Base-by-base conservation (phyloP, 169 alveolate species). In the Eimeria zaria region DNA sequence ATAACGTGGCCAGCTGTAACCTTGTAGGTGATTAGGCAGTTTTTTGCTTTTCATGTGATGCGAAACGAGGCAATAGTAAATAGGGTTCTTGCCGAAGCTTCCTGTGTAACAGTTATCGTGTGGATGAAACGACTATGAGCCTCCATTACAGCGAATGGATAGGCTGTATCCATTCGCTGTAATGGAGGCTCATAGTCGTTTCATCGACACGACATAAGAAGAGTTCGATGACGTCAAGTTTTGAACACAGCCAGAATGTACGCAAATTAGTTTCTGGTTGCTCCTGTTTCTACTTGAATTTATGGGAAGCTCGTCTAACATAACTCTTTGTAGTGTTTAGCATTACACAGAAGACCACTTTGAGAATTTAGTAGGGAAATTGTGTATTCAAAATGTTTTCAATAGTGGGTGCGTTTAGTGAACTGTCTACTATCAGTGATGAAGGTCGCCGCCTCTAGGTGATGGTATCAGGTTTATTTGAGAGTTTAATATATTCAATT, bases 181-280 rank as follows among this genome's bases (percentile, higher is more conserved):
- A n/a, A n/a, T n/a, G n/a, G n/a, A n/a, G n/a, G n/a, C n/a, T n/a
- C n/a, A n/a, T n/a, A n/a, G n/a, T n/a, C n/a, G n/a, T n/a, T n/a
- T n/a, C n/a, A n/a, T n/a, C n/a, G n/a, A n/a, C n/a, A n/a, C n/a
- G n/a, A n/a, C n/a, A n/a, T 11, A 9, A 27, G 46, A 8, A n/a
- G 76, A 11, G 4, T 67, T 16, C 30, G 44, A 30, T 67, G 76
- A 24, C 8, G 33, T 22, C 71, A 12, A 30, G 9, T 67, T 67
- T 67, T n/a, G 46, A n/a, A 67, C 44, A 67, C 76, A 67, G 76
- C 76, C 76, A 67, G 76, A 41, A 20, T 6, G 76, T 67, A 67
- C 76, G 76, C 39, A n/a, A n/a, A 67, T 30, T 30, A 27, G 20
- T n/a, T 41, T 44, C 44, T 27, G 11, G 44, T n/a, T n/a, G 76